These are phyloP conservation scores for Byssochlamys sp. DNA, from an alignment of 2,329 filamentous ascomycete genomes.

Conservation along the genomic window DNA sequence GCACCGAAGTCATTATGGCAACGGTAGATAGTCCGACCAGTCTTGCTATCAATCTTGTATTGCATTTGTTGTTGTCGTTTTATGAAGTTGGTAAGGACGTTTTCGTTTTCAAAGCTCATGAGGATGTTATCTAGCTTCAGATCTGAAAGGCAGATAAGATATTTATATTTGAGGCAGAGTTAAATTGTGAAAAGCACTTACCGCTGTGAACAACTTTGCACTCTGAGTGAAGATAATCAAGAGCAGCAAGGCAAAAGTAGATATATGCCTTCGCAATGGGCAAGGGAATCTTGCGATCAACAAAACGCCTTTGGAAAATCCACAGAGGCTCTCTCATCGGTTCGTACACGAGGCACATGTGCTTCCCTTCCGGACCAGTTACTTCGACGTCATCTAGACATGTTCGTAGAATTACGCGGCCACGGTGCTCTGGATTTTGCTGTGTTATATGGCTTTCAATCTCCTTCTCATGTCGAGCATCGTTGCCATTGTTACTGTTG, in stretches of 20 bases:
- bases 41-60: conserved; percentile 8
- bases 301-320: neutral
- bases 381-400: neutral
- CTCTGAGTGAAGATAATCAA: neutral
- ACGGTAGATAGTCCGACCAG: conserved; percentile 12
- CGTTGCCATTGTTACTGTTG: neutral
- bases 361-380: neutral
- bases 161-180: neutral
- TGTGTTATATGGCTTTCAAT: neutral
- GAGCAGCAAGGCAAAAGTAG: neutral
- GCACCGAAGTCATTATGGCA: conserved; percentile 15
- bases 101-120: conserved; percentile 13
- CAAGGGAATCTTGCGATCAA: neutral
- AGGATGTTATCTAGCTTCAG: conserved; percentile 31
- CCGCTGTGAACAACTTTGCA: neutral
- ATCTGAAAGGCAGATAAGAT: conserved; percentile 9
- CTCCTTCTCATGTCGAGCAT: neutral
- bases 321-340: neutral
- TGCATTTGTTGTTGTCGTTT: conserved; percentile 6
- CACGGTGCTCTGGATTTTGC: neutral
- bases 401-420: neutral
- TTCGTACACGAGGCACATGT: neutral
- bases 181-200: neutral
- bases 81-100: conserved; percentile 11
- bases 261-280: neutral